Base-by-base conservation (phyloP, 352 stramenopile genomes). In the Globisporangium acanthophoron region DNA sequence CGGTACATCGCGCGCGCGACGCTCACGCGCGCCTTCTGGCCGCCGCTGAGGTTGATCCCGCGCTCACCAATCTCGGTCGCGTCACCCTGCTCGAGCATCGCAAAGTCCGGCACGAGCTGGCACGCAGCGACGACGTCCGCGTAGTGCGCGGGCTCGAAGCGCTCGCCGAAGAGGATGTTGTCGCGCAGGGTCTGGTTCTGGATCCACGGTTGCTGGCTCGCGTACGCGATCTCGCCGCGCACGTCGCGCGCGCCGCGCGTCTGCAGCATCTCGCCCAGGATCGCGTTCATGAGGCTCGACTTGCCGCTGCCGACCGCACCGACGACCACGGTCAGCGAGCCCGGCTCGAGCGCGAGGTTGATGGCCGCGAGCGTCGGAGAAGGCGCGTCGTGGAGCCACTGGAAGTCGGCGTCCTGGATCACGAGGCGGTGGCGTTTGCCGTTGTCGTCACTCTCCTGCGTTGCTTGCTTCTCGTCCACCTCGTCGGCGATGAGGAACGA, bases 21-120 rank as follows among this genome's bases (percentile, higher is more conserved):
- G 13, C 59, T 64, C 15, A 94, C 70, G 0, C 83, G 76, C 37
- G 79, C 77, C 59, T 91, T 93, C 57, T 96, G 88, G 2, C 88
- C 88, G 9, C 88, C 88, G 51, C 75, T 90, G 7, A 96, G 56
- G 59, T 94, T 96, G 56, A 96, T 88, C 5, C 88, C 88, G 4
- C 80, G 67, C 44, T 78, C 92, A 9, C 96, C 96, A 52, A 99
- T 98, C 65, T 98, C 93, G 0, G 94, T 98, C 50, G 70, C 46
- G 64, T 99, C 95, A 1, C 94, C 94, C 35, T 73, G 71, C 11
- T 88, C 71, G 15, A 98, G 71, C 15, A 92, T 64, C 35, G 80
- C 78, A 27, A 99, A 65, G 66, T 99, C 95, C 27, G 86, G 79
- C 0, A 71, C 49, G 7, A 98, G 67, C 43, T 87, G 79, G 59